Evolutionary conservation across 495 filamentous ascomycete genomes (phyloP).

Genomic region (Cryomyces antarcticus): DNA sequence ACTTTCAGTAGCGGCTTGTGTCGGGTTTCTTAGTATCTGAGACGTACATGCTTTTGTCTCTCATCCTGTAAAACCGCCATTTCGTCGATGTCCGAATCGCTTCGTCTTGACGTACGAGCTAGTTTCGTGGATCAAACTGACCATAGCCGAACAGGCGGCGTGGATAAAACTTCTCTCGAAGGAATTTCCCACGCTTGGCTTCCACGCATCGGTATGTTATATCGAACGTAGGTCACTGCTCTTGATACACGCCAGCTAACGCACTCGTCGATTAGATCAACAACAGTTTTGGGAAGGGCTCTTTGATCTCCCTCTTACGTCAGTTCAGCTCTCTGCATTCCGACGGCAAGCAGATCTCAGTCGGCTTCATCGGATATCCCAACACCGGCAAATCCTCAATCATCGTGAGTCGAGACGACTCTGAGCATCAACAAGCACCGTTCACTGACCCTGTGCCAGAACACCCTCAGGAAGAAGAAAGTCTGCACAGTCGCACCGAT

Average conservation of each 20-base stretch:
- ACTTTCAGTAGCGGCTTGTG: conserved; percentile 28
- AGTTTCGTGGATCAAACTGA: background rate
- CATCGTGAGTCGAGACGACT: conserved; percentile 4
- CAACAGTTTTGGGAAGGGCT: conserved; percentile 42
- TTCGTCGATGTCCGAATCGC: too few relatives aligned
- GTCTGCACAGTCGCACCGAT: conserved; percentile 91
- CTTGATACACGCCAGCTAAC: too few relatives aligned
- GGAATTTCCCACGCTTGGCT: conserved; percentile 81
- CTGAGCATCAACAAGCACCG: too few relatives aligned
- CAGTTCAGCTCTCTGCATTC: conserved; percentile 87
- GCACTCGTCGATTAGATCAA: conserved; percentile 29
- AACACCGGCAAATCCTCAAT: conserved; percentile 22
- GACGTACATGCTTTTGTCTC: too few relatives aligned
- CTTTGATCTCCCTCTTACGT: conserved; percentile 25
- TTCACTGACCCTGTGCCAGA: background rate
- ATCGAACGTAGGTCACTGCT: too few relatives aligned
- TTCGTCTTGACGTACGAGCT: too few relatives aligned
- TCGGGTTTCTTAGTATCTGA: conserved; percentile 79
- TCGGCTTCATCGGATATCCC: conserved; percentile 24
- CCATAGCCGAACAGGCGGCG: conserved; percentile 36
- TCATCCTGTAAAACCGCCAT: too few relatives aligned
- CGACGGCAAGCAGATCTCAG: conserved; percentile 55
- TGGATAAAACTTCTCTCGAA: conserved; percentile 69
- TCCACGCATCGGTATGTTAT: conserved; percentile 41
- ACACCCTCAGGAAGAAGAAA: conserved; percentile 53